Evolutionary conservation across 768 basidiomycete genomes (phyloP).

Genomic region (Strobilomyces echinocephalus): DNA sequence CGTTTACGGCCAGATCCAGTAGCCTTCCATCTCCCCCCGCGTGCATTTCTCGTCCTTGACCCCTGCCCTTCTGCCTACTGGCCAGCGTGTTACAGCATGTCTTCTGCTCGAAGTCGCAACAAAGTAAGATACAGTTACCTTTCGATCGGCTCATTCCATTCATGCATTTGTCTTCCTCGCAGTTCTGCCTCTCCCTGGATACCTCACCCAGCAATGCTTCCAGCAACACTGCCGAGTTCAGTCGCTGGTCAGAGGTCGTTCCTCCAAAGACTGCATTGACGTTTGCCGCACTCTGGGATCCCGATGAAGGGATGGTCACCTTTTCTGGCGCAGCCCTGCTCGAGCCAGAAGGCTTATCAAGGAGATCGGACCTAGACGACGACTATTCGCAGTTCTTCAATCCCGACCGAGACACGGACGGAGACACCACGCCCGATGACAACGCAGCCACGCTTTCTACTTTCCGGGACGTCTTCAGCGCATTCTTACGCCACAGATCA

Average conservation of each 20-base stretch:
- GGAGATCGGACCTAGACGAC: conserved; percentile 16
- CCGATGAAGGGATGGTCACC: conserved; percentile 51
- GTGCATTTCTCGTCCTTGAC: not conserved
- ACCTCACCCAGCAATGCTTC: conserved; percentile 6
- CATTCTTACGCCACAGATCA: conserved; percentile 23
- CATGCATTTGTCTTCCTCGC: not conserved
- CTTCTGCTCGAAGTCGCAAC: conserved; percentile 14
- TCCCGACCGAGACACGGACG: conserved; percentile 14
- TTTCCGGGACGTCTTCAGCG: conserved; percentile 29
- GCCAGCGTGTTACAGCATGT: conserved; percentile 10
- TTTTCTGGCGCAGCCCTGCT: conserved; percentile 51
- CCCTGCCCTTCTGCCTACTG: not conserved
- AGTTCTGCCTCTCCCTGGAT: conserved; percentile 27
- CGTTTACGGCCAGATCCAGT: not conserved
- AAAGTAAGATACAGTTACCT: conserved; percentile 14
- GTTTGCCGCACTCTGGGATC: conserved; percentile 59
- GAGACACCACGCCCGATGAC: conserved; percentile 10
- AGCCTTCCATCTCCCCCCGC: not conserved
- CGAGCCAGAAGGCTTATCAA: conserved; percentile 22
- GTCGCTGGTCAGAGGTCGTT: conserved; percentile 54
- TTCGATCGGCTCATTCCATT: not conserved
- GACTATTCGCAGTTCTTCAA: conserved; percentile 10
- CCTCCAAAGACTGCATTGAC: conserved; percentile 53
- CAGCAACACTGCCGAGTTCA: conserved; percentile 12
- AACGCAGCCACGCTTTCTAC: conserved; percentile 19